phyloP scores from a whole-genome alignment of 805 yeast genomes.

The Candida andamanensis region DNA sequence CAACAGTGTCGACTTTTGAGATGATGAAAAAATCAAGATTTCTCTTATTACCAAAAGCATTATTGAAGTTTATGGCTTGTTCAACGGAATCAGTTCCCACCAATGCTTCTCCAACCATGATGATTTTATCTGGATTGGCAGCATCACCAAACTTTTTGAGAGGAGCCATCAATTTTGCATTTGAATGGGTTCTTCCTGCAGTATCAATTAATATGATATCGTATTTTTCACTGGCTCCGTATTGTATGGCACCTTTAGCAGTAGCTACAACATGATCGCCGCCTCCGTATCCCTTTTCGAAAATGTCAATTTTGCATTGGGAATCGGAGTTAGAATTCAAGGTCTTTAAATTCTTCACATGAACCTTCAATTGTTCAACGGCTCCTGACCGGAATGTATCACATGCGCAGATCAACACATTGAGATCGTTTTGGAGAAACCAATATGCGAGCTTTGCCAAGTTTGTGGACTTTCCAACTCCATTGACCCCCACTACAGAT shows the following conservation, averaged over 20 bases:
- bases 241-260: conserved; percentile 84
- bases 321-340: conserved; percentile 50
- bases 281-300: conserved; percentile 95
- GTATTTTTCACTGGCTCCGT: conserved; percentile 62
- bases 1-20: conserved; percentile 95
- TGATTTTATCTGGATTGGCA: conserved; percentile 92
- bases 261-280: conserved; percentile 91
- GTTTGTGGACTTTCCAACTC: conserved; percentile 96
- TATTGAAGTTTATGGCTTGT: conserved; percentile 89
- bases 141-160: conserved; percentile 91
- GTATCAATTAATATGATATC: conserved; percentile 93
- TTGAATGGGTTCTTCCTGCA: conserved; percentile 96
- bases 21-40: conserved; percentile 85
- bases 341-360: conserved; percentile 75
- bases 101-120: conserved; percentile 97
- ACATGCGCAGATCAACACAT: conserved; percentile 89
- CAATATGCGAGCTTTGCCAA: conserved; percentile 92
- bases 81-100: conserved; percentile 97
- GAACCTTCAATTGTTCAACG: conserved; percentile 94
- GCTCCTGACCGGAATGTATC: conserved; percentile 98
- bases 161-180: conserved; percentile 92
- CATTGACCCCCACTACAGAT: conserved; percentile 96
- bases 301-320: conserved; percentile 58
- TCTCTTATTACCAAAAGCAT: conserved; percentile 83
- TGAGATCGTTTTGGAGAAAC: conserved; percentile 84